phyloP scores from a whole-genome alignment of 2,329 filamentous ascomycete genomes.

The Verticillium albo-atrum region DNA sequence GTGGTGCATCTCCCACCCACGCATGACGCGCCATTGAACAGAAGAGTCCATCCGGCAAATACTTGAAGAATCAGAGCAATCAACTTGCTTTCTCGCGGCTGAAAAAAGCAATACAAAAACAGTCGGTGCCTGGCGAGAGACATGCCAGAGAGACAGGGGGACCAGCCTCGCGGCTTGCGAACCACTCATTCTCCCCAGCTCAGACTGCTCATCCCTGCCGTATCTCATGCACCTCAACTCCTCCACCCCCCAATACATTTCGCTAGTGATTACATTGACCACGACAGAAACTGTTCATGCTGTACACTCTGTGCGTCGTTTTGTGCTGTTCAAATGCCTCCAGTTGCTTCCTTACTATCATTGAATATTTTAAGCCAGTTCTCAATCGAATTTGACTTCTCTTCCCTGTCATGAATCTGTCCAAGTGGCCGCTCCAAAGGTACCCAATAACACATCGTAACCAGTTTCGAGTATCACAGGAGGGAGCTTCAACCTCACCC shows the following conservation, averaged over 20 bases:
- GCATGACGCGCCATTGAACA: too few relatives aligned
- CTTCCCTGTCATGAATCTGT: neutral
- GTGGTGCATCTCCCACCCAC: too few relatives aligned
- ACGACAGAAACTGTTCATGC: neutral
- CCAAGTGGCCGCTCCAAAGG: neutral
- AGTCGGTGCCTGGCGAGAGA: neutral
- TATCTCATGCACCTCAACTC: neutral
- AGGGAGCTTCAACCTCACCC: neutral
- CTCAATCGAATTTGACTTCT: neutral
- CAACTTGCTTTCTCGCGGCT: too few relatives aligned
- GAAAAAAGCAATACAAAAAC: too few relatives aligned
- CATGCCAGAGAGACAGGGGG: neutral
- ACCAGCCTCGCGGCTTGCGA: neutral
- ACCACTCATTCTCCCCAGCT: neutral
- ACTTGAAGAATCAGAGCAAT: too few relatives aligned
- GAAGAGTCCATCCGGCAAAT: too few relatives aligned
- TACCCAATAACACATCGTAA: neutral
- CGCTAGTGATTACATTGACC: neutral
- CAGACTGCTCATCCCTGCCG: neutral
- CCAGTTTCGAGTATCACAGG: neutral
- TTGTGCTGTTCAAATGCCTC: neutral
- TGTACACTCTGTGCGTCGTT: neutral
- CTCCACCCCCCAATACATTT: neutral
- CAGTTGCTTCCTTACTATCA: neutral
- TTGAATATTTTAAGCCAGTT: neutral